Evolutionary conservation across 2,329 filamentous ascomycete genomes (phyloP).

Genomic region (Pseudopyricularia cyperi): DNA sequence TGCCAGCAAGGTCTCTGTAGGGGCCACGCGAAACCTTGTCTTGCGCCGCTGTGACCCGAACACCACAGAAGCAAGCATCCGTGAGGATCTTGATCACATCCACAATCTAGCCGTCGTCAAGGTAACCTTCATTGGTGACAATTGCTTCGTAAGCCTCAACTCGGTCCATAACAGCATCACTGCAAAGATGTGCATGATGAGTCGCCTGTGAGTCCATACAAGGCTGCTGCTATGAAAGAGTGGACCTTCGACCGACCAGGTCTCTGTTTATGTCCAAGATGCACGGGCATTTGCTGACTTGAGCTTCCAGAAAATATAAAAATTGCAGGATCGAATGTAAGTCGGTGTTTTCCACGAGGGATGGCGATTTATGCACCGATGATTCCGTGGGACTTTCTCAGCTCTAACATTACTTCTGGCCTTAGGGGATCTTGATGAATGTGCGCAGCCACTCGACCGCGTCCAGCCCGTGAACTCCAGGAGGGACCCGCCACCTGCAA

Average conservation of each 20-base stretch:
- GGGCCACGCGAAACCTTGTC: conserved; percentile 63
- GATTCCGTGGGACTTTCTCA: not conserved
- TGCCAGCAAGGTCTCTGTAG: conserved; percentile 46
- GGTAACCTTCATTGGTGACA: conserved; percentile 42
- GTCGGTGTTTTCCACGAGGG: not conserved
- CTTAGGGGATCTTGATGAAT: conserved; percentile 50
- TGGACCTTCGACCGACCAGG: no score
- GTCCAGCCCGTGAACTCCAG: conserved; percentile 10
- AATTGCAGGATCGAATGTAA: conserved; percentile 53
- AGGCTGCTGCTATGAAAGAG: no score
- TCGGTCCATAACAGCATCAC: conserved; percentile 65
- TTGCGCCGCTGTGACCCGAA: conserved; percentile 44
- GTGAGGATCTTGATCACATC: conserved; percentile 69
- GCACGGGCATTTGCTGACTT: no score
- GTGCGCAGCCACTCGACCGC: conserved; percentile 40
- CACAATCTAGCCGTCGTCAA: conserved; percentile 63
- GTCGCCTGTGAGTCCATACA: conserved; percentile 28
- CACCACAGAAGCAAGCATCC: conserved; percentile 51
- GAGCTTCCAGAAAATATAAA: conserved; percentile 46
- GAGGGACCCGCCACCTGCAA: conserved; percentile 15
- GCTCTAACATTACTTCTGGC: not conserved
- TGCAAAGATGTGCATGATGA: conserved; percentile 69
- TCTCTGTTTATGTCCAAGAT: no score
- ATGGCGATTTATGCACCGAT: no score
- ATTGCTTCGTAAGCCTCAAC: conserved; percentile 61